A percentile compares a stretch with the other conserved stretches of the same genome.
These are phyloP conservation scores for Teunomyces atbi DNA, from an alignment of 805 yeast species.

Conservation along the genomic window DNA sequence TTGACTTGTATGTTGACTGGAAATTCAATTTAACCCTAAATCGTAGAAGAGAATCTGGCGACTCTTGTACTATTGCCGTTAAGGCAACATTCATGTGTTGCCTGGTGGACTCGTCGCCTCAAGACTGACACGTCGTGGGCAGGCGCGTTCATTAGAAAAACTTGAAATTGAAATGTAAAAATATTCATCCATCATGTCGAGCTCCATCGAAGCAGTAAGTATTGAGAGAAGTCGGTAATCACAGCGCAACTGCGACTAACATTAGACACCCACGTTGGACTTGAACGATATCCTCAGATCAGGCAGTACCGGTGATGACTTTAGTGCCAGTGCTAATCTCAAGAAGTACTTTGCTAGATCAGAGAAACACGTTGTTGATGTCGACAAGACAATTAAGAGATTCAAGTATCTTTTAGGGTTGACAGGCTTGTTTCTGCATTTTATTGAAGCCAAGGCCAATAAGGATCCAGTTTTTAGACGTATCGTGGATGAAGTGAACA, in stretches of 20 bases:
- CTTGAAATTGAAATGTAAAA: slow-evolving; percentile 1
- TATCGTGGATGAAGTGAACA: slow-evolving; percentile 44
- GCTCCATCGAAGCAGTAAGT: slow-evolving; percentile 10
- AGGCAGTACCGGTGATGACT: slow-evolving; percentile 1
- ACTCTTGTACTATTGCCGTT: too few species aligned
- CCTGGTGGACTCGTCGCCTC: background rate
- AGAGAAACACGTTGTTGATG: slow-evolving; percentile 44
- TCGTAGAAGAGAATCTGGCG: too few species aligned
- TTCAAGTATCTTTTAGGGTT: slow-evolving; percentile 65
- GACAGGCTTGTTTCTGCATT: slow-evolving; percentile 66
- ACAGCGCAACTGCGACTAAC: background rate
- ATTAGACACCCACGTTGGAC: slow-evolving; percentile 6
- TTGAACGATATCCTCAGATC: slow-evolving; percentile 7
- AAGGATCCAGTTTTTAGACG: slow-evolving; percentile 56
- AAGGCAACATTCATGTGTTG: background rate
- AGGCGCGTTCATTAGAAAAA: slow-evolving; percentile 2
- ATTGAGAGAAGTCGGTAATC: background rate
- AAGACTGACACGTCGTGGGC: background rate
- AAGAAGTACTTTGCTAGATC: slow-evolving; percentile 31
- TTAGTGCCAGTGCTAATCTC: slow-evolving; percentile 4
- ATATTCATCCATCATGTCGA: slow-evolving; percentile 7
- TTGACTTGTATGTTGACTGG: too few species aligned
- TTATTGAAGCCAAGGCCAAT: slow-evolving; percentile 61
- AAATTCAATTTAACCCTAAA: too few species aligned
- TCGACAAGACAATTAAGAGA: slow-evolving; percentile 60